phyloP scores from a whole-genome alignment of 2,329 filamentous ascomycete genomes.

The Phaeophleospora eucalypticola region DNA sequence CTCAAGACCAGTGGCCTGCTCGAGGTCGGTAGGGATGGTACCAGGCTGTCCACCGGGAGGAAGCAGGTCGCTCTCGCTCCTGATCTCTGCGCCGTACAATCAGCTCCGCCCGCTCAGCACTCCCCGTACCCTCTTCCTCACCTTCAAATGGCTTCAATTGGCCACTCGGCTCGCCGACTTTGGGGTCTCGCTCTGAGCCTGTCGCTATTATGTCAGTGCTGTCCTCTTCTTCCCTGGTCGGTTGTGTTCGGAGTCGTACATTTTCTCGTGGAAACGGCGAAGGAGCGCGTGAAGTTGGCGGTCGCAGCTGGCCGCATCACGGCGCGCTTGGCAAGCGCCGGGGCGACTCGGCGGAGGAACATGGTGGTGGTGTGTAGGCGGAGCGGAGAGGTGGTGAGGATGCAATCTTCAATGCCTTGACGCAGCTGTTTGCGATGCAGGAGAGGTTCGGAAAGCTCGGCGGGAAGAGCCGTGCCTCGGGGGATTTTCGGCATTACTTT shows the following conservation, averaged over 20 bases:
- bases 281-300: slow-evolving; percentile 43
- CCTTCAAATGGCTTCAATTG: slow-evolving; percentile 45
- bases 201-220: slow-evolving; percentile 8
- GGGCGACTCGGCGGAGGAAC: slow-evolving; percentile 49
- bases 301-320: slow-evolving; percentile 35
- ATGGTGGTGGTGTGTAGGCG: slow-evolving; percentile 23
- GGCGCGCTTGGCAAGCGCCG: slow-evolving; percentile 45
- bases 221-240: slow-evolving; percentile 9
- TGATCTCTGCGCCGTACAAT: slow-evolving; percentile 63
- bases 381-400: slow-evolving; percentile 5
- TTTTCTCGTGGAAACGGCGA: slow-evolving; percentile 45
- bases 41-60: slow-evolving; percentile 77
- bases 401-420: neutral
- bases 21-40: slow-evolving; percentile 85
- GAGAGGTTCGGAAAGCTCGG: neutral
- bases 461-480: neutral
- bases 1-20: slow-evolving; percentile 95
- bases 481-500: neutral
- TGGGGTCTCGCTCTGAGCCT: slow-evolving; percentile 29
- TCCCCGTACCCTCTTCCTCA: slow-evolving; percentile 23
- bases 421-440: neutral
- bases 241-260: slow-evolving; percentile 36
- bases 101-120: slow-evolving; percentile 1
- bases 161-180: slow-evolving; percentile 35
- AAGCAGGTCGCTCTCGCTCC: slow-evolving; percentile 74